Conservation (phyloP, 1,284 basidiomycete species). For the Coniferiporia weirii region DNA sequence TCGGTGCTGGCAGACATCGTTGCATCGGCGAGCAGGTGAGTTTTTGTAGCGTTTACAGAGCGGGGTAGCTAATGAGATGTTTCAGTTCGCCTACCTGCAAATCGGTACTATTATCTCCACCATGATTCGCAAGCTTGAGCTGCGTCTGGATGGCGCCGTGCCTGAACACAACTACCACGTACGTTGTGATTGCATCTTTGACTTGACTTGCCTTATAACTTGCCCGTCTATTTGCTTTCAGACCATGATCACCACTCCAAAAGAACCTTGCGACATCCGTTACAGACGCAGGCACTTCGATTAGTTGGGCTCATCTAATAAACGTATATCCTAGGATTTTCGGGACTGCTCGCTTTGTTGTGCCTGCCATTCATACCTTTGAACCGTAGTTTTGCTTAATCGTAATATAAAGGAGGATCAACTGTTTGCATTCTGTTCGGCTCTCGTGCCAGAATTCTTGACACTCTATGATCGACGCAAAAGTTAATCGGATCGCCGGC, state of each 20-base stretch:
- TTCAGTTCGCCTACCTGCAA: conserved; percentile 91
- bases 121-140: conserved; percentile 72
- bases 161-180: conserved; percentile 90
- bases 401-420: neutral
- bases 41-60: conserved; percentile 14
- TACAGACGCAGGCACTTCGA: conserved; percentile 38
- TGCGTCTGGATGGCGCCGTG: conserved; percentile 63
- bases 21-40: conserved; percentile 90
- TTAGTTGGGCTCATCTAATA: neutral
- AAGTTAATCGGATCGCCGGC: neutral
- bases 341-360: neutral
- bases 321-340: neutral
- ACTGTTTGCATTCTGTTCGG: neutral
- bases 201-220: neutral
- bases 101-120: conserved; percentile 81
- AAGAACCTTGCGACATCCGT: conserved; percentile 42
- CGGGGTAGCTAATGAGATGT: conserved; percentile 15
- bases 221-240: conserved; percentile 22
- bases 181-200: conserved; percentile 29
- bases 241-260: conserved; percentile 72
- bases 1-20: conserved; percentile 92
- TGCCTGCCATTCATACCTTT: neutral
- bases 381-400: neutral
- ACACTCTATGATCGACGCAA: neutral
- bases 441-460: neutral